phyloP scores from a whole-genome alignment of 371 early-diverging fungal genomes.

The Lichtheimia corymbifera region DNA sequence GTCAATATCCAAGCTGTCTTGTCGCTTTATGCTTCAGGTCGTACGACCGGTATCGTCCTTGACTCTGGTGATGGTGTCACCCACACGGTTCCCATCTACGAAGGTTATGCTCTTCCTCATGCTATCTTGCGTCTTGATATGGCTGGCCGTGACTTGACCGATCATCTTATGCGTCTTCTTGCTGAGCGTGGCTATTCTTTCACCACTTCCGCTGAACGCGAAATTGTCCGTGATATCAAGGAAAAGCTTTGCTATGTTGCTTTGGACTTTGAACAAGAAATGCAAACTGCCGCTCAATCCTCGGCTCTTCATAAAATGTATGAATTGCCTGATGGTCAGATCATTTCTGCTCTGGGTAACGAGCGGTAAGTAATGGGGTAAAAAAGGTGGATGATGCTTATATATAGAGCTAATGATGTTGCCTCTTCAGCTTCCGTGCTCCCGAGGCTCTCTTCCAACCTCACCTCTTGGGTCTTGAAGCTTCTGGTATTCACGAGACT shows the following conservation, averaged over 20 bases:
- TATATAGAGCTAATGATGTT: background rate
- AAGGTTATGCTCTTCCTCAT: conserved; percentile 99
- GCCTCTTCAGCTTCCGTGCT: conserved; percentile 80
- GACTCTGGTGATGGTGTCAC: conserved; percentile 99
- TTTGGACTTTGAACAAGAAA: conserved; percentile 98
- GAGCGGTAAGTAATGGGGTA: conserved; percentile 66
- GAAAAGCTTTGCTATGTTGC: conserved; percentile 99
- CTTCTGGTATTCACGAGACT: conserved; percentile 92
- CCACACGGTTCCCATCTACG: conserved; percentile 99
- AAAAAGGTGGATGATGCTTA: background rate
- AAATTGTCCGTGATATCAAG: conserved; percentile 99
- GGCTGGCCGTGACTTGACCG: conserved; percentile 96
- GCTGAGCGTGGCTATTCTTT: conserved; percentile 99
- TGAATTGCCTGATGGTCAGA: conserved; percentile 99
- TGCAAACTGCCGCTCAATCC: conserved; percentile 92
- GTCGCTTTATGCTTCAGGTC: conserved; percentile 97
- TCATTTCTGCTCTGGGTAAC: conserved; percentile 97
- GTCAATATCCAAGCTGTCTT: conserved; percentile 99
- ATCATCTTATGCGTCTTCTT: conserved; percentile 95
- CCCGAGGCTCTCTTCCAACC: conserved; percentile 99
- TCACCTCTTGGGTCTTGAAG: conserved; percentile 88
- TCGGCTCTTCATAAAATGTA: conserved; percentile 95
- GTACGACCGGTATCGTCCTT: conserved; percentile 99
- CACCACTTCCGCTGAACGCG: conserved; percentile 99
- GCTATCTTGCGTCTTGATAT: conserved; percentile 98